phyloP scores from a whole-genome alignment of 1,284 basidiomycete species.

The Ceratobasidium sp. region DNA sequence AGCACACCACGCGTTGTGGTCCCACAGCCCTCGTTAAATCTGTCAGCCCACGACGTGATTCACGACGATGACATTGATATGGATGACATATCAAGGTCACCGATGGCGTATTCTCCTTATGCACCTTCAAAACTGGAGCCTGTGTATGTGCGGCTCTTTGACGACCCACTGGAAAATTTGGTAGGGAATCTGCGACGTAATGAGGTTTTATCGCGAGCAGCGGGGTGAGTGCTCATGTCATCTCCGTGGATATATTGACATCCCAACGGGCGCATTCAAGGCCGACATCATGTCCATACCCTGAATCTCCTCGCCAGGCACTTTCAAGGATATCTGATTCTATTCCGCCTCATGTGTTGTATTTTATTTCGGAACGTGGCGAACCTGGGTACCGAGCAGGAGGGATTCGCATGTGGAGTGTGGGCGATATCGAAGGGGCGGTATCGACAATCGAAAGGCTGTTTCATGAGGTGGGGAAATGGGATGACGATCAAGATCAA shows the following conservation, averaged over 20 bases:
- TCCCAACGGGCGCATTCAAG: neutral
- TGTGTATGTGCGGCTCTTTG: conserved; percentile 14
- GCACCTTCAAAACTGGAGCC: neutral
- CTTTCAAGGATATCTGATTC: conserved; percentile 19
- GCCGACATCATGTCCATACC: neutral
- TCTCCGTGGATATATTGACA: neutral
- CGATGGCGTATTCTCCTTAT: neutral
- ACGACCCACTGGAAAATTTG: conserved; percentile 35
- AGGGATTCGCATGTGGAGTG: conserved; percentile 34
- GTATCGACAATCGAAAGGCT: conserved; percentile 20
- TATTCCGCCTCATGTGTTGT: conserved; percentile 24
- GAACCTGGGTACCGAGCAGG: conserved; percentile 36
- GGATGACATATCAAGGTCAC: conserved; percentile 23
- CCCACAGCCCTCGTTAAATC: conserved; percentile 1
- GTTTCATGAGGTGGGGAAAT: conserved; percentile 16
- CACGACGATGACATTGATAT: conserved; percentile 32
- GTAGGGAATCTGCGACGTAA: conserved; percentile 19
- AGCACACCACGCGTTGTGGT: conserved; percentile 14
- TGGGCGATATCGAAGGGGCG: conserved; percentile 23
- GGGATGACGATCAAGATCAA: conserved; percentile 16
- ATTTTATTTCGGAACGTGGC: conserved; percentile 15
- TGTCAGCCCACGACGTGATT: neutral
- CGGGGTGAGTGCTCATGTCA: conserved; percentile 4
- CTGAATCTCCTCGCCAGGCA: conserved; percentile 32
- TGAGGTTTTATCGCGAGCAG: conserved; percentile 23